A percentile compares a stretch with the other conserved stretches of the same genome.
These are phyloP conservation scores for Citrus sinensis DNA, from an alignment of 345 rosid genomes.

Conservation along the genomic window DVS_A1.0 CM039163.1:6031001-6031500, in stretches of 20 bases:
- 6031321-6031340: conserved; percentile 23
- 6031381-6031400: conserved; percentile 23
- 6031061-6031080: background rate
- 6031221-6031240: background rate
- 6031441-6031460: conserved; percentile 25
- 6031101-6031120: background rate
- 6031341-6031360: conserved; percentile 7
- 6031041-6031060: background rate
- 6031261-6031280: conserved; percentile 2
- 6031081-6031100: background rate
- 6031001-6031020: background rate
- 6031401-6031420: background rate
- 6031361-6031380: conserved; percentile 2
- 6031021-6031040: background rate
- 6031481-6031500: background rate
- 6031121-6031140: background rate
- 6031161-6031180: background rate
- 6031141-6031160: conserved; percentile 6
- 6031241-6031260: conserved; percentile 17
- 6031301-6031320: conserved; percentile 14
- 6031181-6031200: background rate
- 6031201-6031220: background rate
- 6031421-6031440: conserved; percentile 2
- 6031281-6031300: conserved; percentile 14
- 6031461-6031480: background rate